Conservation (phyloP, 495 filamentous ascomycete species). For the Penicillium argentinense region DNA sequence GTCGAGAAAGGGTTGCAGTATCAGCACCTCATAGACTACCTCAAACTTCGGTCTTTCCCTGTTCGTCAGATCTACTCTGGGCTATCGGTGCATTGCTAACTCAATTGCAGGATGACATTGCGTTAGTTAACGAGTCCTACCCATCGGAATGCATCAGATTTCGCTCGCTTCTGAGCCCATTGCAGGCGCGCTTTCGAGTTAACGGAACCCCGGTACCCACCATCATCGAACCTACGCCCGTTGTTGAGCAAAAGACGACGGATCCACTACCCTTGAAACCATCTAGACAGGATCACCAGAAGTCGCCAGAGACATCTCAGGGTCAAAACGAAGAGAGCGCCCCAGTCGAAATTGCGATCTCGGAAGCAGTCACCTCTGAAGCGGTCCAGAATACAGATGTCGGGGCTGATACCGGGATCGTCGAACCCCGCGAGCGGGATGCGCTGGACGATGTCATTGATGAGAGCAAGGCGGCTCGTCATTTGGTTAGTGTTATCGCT, state of each 20-base stretch:
- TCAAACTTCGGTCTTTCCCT: conserved; percentile 52
- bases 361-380: background rate
- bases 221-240: background rate
- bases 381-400: background rate
- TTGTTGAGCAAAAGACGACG: background rate
- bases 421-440: conserved; percentile 35
- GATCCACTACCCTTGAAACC: conserved; percentile 32
- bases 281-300: conserved; percentile 15
- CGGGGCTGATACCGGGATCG: too few species aligned
- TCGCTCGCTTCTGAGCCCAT: conserved; percentile 54
- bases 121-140: conserved; percentile 75
- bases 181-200: conserved; percentile 61
- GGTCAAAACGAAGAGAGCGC: background rate
- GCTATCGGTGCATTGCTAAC: conserved; percentile 28
- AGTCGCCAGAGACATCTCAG: conserved; percentile 20
- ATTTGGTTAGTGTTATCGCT: conserved; percentile 45
- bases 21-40: conserved; percentile 59
- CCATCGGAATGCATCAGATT: conserved; percentile 75
- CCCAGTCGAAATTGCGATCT: background rate
- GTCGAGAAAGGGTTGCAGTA: conserved; percentile 71
- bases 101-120: conserved; percentile 41
- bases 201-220: conserved; percentile 31
- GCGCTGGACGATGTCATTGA: conserved; percentile 59
- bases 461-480: conserved; percentile 50
- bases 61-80: conserved; percentile 30